Evolutionary conservation across 1,284 basidiomycete species (phyloP).

Genomic region (Leccinum fallax): DNA sequence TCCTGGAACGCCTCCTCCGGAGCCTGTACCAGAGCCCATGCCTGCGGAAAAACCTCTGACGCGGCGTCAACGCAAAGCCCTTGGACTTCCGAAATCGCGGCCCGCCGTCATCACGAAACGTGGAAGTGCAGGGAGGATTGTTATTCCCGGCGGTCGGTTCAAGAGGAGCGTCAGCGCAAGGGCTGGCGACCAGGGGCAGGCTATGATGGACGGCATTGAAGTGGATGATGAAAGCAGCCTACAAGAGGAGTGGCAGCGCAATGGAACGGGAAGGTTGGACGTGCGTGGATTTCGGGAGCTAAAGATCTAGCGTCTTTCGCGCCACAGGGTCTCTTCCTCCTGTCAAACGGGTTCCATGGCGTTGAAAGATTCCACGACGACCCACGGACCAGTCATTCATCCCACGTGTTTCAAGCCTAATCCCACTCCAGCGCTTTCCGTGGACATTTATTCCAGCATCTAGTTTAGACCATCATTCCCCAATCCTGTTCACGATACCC

Average conservation of each 20-base stretch:
- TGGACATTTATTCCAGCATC: slow-evolving; percentile 32
- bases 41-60: slow-evolving; percentile 47
- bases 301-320: slow-evolving; percentile 55
- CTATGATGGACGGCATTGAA: slow-evolving; percentile 23
- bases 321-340: slow-evolving; percentile 1
- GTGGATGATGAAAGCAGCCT: slow-evolving; percentile 36
- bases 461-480: slow-evolving; percentile 32
- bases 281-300: slow-evolving; percentile 80
- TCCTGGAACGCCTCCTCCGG: slow-evolving; percentile 33
- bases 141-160: slow-evolving; percentile 58
- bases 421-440: slow-evolving; percentile 3
- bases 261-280: slow-evolving; percentile 74
- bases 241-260: slow-evolving; percentile 65
- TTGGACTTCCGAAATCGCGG: slow-evolving; percentile 61
- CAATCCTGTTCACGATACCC: slow-evolving; percentile 28
- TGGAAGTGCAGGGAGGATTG: slow-evolving; percentile 51
- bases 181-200: slow-evolving; percentile 33
- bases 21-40: slow-evolving; percentile 34
- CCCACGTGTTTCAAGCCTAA: slow-evolving; percentile 11
- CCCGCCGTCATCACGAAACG: slow-evolving; percentile 34
- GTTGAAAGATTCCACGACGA: slow-evolving; percentile 16
- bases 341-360: slow-evolving; percentile 5
- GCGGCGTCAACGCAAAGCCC: slow-evolving; percentile 63
- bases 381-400: slow-evolving; percentile 7
- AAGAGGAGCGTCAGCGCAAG: slow-evolving; percentile 28